A percentile compares a stretch with the other conserved stretches of the same genome.
Evolutionary conservation across 2,329 filamentous ascomycete species (phyloP).

Genomic region (Aspergillus sp.): DNA sequence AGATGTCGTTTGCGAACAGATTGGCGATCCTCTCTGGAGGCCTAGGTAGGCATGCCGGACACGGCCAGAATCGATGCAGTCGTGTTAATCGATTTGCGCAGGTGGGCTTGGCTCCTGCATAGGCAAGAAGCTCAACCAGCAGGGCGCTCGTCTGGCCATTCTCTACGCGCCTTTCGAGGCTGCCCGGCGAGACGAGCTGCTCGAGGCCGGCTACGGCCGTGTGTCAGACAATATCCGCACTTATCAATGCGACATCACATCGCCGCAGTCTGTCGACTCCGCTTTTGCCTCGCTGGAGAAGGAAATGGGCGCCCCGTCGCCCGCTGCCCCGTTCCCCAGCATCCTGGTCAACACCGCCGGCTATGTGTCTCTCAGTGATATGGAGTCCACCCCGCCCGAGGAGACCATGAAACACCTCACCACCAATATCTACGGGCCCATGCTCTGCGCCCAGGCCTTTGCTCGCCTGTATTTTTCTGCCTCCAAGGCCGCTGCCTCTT

Average conservation of each 20-base stretch:
- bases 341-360: slow-evolving; percentile 37
- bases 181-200: slow-evolving; percentile 24
- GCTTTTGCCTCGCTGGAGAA: slow-evolving; percentile 32
- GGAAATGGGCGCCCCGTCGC: slow-evolving; percentile 7
- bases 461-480: slow-evolving; percentile 31
- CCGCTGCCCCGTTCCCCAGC: slow-evolving; percentile 25
- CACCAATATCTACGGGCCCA: slow-evolving; percentile 38
- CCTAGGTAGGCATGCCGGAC: slow-evolving; percentile 23
- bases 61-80: not conserved
- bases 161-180: slow-evolving; percentile 41
- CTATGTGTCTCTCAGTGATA: slow-evolving; percentile 38
- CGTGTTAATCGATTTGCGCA: slow-evolving; percentile 12
- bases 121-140: slow-evolving; percentile 31
- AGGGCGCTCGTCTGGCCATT: slow-evolving; percentile 37
- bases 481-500: slow-evolving; percentile 10
- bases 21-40: slow-evolving; percentile 37
- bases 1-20: slow-evolving; percentile 30
- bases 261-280: slow-evolving; percentile 36
- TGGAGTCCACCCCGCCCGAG: slow-evolving; percentile 35
- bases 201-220: slow-evolving; percentile 28
- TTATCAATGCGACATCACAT: slow-evolving; percentile 41
- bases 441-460: slow-evolving; percentile 39
- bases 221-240: slow-evolving; percentile 19
- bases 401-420: slow-evolving; percentile 37
- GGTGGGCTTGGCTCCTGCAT: slow-evolving; percentile 37